Evolutionary conservation across 1,139 yeast species (phyloP), one percentile per base, ranked within the genome.

Genomic region (Magnusiomyces ingens): DNA sequence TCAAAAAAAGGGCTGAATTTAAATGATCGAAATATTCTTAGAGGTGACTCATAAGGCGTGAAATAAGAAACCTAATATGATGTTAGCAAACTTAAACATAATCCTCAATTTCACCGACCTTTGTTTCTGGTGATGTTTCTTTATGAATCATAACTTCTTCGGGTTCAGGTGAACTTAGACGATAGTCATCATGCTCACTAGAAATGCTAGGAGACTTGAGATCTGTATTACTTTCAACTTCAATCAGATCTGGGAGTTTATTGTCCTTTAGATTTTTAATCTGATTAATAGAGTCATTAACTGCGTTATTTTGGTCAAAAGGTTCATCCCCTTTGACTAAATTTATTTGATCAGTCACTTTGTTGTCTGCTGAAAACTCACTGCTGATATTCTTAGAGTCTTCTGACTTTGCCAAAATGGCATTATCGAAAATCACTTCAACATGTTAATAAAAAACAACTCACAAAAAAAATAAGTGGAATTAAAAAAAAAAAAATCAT

Each of bases 1-100:
- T 53, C 45, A 45, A 50, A 67, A 49, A 64, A 49, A 2, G 70
- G 70, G 49, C 68, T 62, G 52, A 66, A 64, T 41, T 63, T 56
- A 57, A 62, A 67, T 3, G 69, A 62, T 29, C 61, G 55, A 52
- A 67, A 65, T 13, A 58, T 21, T 29, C 51, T 55, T 50, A 68
- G 53, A 1, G 71, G 68, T 2, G 70, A 67, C 12, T 55, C 56
- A 49, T 65, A 67, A 13, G 60, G 58, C 8, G 52, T 54, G 52
- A 56, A 66, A 18, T 51, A 10, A 12, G 44, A 26, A 26, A 26
- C 8, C 32, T 26, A 26, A 26, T 26, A 8, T 36, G 49, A 49
- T 19, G 22, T 49, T 45, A 41, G 17, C 18, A 44, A 59, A 48
- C 53, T 56, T 59, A 55, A 56, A 52, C 50, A 42, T 53, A 35